Base-by-base conservation (phyloP, 768 basidiomycete species). In the Suillus tomentosus region DNA sequence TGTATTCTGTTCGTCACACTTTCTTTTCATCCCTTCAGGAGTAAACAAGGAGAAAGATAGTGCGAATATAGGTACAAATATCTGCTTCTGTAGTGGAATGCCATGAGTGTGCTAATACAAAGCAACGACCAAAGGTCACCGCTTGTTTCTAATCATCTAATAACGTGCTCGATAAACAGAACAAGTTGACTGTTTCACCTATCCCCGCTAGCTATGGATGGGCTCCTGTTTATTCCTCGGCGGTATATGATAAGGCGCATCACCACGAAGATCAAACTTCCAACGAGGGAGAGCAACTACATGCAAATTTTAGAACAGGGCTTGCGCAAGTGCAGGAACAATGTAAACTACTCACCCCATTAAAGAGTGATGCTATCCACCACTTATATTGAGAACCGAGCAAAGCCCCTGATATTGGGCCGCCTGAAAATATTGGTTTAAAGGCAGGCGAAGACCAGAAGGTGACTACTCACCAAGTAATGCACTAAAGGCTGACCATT, bases 341-440 rank as follows among this genome's bases (percentile, higher is more conserved):
- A 54, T 36, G 11, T 6, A 2, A 9, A 3, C 34, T 36, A 54
- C 53, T 54, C 53, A 54, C 34, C 10, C 53, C 53, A 36, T 11
- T 54, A 5, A 54, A 54, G 31, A 54, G 53, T 3, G 53, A 34
- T 1, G 34, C 19, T n/a, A 36, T 36, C 34, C 10, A 54, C 53
- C 53, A 54, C 34, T 11, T 36, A 13, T 54, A 54, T 36, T 54
- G 53, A 54, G 53, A 54, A n/a, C 10, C 10, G 19, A 54, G 53
- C 34, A 54, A n/a, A 34, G 51, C 31, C 4, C 51, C 51, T 34
- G 51, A 53, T 53, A 53, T 53, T 10, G 51, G 51, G 5, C 53
- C 53, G 34, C 53, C 53, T 54, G 19, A 50, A 10, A 50, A 27
- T 15, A 15, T 50, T 50, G 24, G 48, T 50, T 27, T 14, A 50